Evolutionary conservation across 1,284 basidiomycete genomes (phyloP).

Genomic region (Boletus smithii): DNA sequence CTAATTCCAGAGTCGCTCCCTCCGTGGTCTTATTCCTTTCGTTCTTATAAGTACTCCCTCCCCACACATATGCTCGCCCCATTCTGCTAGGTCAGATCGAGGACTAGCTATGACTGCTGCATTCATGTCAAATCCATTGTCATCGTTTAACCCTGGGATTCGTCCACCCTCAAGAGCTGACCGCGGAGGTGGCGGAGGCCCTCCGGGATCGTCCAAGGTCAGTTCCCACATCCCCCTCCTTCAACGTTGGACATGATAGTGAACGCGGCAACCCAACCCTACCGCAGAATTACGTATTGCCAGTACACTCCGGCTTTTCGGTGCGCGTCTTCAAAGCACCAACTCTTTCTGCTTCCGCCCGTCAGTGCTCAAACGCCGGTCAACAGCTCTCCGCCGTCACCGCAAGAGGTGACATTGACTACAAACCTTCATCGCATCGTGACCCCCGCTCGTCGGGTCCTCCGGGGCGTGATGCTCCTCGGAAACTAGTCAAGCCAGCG

Average conservation of each 20-base stretch:
- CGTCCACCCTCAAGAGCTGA: conserved; percentile 34
- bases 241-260: conserved; percentile 12
- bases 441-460: conserved; percentile 24
- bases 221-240: conserved; percentile 10
- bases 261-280: conserved; percentile 13
- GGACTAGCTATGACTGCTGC: conserved; percentile 28
- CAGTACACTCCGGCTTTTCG: conserved; percentile 45
- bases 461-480: conserved; percentile 21
- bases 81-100: conserved; percentile 27
- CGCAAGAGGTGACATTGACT: conserved; percentile 44
- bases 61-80: conserved; percentile 23
- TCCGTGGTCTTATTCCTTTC: conserved; percentile 18
- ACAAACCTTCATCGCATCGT: conserved; percentile 35
- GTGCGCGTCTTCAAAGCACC: conserved; percentile 52
- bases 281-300: conserved; percentile 34
- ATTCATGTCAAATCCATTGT: conserved; percentile 28
- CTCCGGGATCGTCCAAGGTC: conserved; percentile 32
- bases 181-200: conserved; percentile 22
- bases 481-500: conserved; percentile 29
- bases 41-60: conserved; percentile 26
- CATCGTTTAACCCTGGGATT: conserved; percentile 31
- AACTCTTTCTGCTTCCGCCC: conserved; percentile 34
- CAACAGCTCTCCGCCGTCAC: conserved; percentile 30
- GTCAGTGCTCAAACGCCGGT: conserved; percentile 32
- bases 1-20: conserved; percentile 29